Evolutionary conservation across 768 basidiomycete species (phyloP).

Genomic region (Boletus coccyginus): DNA sequence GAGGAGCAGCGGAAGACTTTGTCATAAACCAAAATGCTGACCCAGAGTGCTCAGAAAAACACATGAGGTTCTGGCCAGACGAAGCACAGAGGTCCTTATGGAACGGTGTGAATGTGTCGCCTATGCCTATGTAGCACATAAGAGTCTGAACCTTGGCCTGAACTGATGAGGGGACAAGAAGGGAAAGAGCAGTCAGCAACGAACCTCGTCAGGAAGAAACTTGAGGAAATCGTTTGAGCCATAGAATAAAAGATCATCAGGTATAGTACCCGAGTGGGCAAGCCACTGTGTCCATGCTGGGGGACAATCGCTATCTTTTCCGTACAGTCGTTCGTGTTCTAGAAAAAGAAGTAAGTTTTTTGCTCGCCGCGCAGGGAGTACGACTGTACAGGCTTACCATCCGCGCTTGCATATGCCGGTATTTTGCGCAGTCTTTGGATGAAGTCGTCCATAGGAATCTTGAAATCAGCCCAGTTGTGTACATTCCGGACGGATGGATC

Average conservation of each 20-base stretch:
- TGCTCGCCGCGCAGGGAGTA: background rate
- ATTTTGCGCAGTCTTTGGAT: slow-evolving; percentile 41
- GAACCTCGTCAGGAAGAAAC: slow-evolving; percentile 51
- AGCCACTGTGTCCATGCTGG: slow-evolving; percentile 64
- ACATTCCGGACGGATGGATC: slow-evolving; percentile 65
- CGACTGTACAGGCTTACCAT: slow-evolving; percentile 33
- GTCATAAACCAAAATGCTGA: slow-evolving; percentile 91
- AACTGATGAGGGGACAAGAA: slow-evolving; percentile 3
- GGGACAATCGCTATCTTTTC: slow-evolving; percentile 77
- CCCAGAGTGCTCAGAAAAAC: slow-evolving; percentile 67
- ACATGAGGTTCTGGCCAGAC: slow-evolving; percentile 86
- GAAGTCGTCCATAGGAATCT: slow-evolving; percentile 52
- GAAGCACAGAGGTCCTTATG: slow-evolving; percentile 86
- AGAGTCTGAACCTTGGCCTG: slow-evolving; percentile 70
- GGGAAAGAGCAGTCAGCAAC: slow-evolving; percentile 14
- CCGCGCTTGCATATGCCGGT: slow-evolving; percentile 33
- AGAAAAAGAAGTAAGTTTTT: background rate
- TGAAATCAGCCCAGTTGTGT: slow-evolving; percentile 51
- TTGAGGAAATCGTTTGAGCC: slow-evolving; percentile 56
- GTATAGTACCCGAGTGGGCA: slow-evolving; percentile 43
- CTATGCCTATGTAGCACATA: slow-evolving; percentile 83
- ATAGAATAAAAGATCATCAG: slow-evolving; percentile 49
- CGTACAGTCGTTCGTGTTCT: slow-evolving; percentile 68
- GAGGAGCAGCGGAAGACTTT: slow-evolving; percentile 50
- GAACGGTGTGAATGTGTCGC: slow-evolving; percentile 80